A percentile compares a stretch with the other conserved stretches of the same genome.
Conservation (phyloP, 352 stramenopile genomes). For the Phytophthora kernoviae region DNA sequence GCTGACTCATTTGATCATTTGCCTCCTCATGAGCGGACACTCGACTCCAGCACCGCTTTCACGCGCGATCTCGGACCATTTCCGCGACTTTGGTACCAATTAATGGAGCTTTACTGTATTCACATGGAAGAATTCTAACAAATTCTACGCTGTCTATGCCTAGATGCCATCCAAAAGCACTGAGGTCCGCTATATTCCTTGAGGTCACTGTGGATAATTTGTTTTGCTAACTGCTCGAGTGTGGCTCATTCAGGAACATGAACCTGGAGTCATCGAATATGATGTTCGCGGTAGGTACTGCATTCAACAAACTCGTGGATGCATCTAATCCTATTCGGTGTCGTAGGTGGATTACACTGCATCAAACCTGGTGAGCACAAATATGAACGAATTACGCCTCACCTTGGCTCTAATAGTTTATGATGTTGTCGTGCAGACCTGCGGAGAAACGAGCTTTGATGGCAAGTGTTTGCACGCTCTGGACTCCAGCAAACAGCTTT, state of each 20-base stretch:
- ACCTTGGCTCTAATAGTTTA: not conserved
- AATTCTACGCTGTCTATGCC: not conserved
- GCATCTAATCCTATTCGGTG: slow-evolving; percentile 1
- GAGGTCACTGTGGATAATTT: no score
- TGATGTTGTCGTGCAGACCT: slow-evolving; percentile 38
- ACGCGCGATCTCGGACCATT: slow-evolving; percentile 33
- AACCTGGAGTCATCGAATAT: slow-evolving; percentile 74
- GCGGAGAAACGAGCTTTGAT: slow-evolving; percentile 54
- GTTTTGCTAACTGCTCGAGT: not conserved
- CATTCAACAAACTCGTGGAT: not conserved
- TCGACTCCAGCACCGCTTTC: slow-evolving; percentile 21
- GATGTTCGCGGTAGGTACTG: slow-evolving; percentile 50
- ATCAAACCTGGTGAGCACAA: slow-evolving; percentile 48
- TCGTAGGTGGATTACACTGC: slow-evolving; percentile 73
- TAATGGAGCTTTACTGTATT: not conserved
- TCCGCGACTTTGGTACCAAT: slow-evolving; percentile 28
- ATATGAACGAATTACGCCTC: not conserved
- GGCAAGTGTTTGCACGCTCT: slow-evolving; percentile 66
- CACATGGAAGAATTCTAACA: not conserved
- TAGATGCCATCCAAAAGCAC: slow-evolving; percentile 32
- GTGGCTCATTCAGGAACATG: slow-evolving; percentile 24
- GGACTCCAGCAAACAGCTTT: slow-evolving; percentile 39
- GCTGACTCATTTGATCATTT: slow-evolving; percentile 21
- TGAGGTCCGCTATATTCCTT: slow-evolving; percentile 16
- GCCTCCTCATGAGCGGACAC: slow-evolving; percentile 17